Base-by-base conservation (phyloP, 768 basidiomycete species). In the Boletus patriciae region DNA sequence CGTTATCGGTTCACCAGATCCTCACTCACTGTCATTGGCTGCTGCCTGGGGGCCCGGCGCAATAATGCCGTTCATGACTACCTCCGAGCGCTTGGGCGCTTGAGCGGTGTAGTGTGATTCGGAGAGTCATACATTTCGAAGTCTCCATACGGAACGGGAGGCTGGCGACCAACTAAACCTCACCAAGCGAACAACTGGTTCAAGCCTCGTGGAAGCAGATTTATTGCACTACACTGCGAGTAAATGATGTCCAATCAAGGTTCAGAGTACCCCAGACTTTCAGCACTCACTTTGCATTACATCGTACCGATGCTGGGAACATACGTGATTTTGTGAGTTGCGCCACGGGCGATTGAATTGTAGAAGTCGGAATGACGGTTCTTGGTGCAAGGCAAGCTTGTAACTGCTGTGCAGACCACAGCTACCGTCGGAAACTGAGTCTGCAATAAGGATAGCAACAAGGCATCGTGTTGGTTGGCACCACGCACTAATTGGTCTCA, bases 401-500 rank as follows among this genome's bases (percentile, higher is more conserved):
- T 34, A 33, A 43, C 21, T 50, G 42, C 42, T 60, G 42, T 45
- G 25, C 47, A 43, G 46, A 29, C 49, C 34, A 38, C n/a, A 37
- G 42, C 27, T 46, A 18, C 42, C 42, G 43, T 38, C 38, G 27
- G 47, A 42, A 38, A 46, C 50, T 27, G 29, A 52, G 44, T 42
- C 19, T 52, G 40, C n/a, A 19, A 29, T 41, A 29, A 23, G 41
- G 47, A 31, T 29, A 36, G n/a, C n/a, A 37, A 43, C 11, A 23
- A 49, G 37, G 25, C 33, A 31, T 37, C 48, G 1, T 27, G 47
- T 33, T 36, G 7, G 19, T 44, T 23, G 48, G 15, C 13, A 48
- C 23, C 54, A 58, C 47, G 44, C 62, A 57, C 54, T 48, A 33
- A 47, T 8, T 16, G n/a, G 42, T 21, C 43, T 45, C 36, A 36